These are phyloP conservation scores for Sphaerulina musiva DNA, from an alignment of 2,329 filamentous ascomycete genomes.

Conservation along the genomic window DNA sequence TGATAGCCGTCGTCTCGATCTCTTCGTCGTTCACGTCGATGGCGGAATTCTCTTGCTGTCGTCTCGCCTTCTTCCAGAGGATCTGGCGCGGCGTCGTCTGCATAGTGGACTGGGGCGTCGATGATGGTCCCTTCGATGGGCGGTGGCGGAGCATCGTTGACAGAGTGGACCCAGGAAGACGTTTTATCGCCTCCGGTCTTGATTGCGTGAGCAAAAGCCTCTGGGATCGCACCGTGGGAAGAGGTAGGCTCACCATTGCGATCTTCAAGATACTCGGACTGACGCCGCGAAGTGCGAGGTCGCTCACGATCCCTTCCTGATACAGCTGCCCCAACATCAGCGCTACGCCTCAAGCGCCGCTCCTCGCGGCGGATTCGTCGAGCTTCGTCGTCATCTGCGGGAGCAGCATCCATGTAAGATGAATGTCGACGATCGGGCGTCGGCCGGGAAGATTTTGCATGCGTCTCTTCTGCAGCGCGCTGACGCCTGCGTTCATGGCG, in stretches of 20 bases:
- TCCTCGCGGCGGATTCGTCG: conserved; percentile 40
- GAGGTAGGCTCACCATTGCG: conserved; percentile 35
- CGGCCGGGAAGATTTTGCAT: conserved; percentile 16
- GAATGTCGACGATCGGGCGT: conserved; percentile 28
- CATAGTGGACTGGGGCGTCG: conserved; percentile 35
- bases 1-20: conserved; percentile 21
- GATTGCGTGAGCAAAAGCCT: conserved; percentile 27
- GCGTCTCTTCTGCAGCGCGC: conserved; percentile 21
- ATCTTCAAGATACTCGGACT: conserved; percentile 26
- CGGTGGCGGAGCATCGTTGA: conserved; percentile 42
- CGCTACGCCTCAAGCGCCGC: conserved; percentile 37
- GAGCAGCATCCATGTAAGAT: conserved; percentile 22
- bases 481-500: conserved; percentile 27
- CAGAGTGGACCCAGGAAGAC: conserved; percentile 44
- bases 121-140: conserved; percentile 44
- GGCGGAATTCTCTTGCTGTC: conserved; percentile 30
- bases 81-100: conserved; percentile 24
- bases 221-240: conserved; percentile 16
- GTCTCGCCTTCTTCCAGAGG: conserved; percentile 24
- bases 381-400: conserved; percentile 31
- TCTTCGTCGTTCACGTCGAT: conserved; percentile 22
- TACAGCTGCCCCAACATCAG: conserved; percentile 29
- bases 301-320: conserved; percentile 27
- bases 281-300: conserved; percentile 28
- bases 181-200: conserved; percentile 42